These are phyloP conservation scores for Lichtheimia ornata DNA, from an alignment of 371 early-diverging fungal species.

Conservation along the genomic window DNA sequence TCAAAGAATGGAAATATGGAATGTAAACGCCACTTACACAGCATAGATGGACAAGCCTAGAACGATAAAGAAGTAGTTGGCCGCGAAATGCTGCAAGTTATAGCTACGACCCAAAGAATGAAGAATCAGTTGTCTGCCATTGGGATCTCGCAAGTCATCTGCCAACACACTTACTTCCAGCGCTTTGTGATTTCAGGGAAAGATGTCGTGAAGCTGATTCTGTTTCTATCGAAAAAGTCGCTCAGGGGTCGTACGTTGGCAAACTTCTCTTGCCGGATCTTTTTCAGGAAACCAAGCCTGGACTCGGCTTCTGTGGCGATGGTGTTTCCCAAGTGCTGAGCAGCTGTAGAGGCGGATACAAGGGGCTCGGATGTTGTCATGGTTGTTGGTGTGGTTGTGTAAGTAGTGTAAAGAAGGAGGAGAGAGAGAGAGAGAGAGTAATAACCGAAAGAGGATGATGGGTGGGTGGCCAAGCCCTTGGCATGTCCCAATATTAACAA, in stretches of 20 bases:
- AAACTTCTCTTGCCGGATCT: slow-evolving; percentile 43
- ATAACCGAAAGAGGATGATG: too few species aligned
- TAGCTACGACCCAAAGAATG: slow-evolving; percentile 35
- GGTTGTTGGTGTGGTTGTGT: neutral
- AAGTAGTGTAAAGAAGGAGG: too few species aligned
- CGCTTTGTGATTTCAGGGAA: slow-evolving; percentile 48
- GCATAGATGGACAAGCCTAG: slow-evolving; percentile 60
- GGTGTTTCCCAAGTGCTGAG: slow-evolving; percentile 28
- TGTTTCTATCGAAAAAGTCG: slow-evolving; percentile 67
- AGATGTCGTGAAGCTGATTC: slow-evolving; percentile 55
- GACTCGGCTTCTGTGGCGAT: slow-evolving; percentile 38
- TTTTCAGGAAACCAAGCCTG: slow-evolving; percentile 39
- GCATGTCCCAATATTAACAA: too few species aligned
- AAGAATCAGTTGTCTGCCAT: neutral
- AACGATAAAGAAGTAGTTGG: slow-evolving; percentile 66
- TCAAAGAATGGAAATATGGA: neutral
- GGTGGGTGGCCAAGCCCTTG: too few species aligned
- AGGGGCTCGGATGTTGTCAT: slow-evolving; percentile 12
- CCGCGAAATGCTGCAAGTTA: slow-evolving; percentile 64
- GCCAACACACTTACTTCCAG: slow-evolving; percentile 50
- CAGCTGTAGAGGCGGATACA: slow-evolving; percentile 7
- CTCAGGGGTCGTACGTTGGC: slow-evolving; percentile 53
- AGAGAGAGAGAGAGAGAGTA: too few species aligned
- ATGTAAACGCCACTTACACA: slow-evolving; percentile 42
- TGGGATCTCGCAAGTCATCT: neutral